Evolutionary conservation across 179 eudicot genomes (phyloP), one percentile per base, ranked within the genome.

Genomic region (Gypsophila paniculata): DNA sequence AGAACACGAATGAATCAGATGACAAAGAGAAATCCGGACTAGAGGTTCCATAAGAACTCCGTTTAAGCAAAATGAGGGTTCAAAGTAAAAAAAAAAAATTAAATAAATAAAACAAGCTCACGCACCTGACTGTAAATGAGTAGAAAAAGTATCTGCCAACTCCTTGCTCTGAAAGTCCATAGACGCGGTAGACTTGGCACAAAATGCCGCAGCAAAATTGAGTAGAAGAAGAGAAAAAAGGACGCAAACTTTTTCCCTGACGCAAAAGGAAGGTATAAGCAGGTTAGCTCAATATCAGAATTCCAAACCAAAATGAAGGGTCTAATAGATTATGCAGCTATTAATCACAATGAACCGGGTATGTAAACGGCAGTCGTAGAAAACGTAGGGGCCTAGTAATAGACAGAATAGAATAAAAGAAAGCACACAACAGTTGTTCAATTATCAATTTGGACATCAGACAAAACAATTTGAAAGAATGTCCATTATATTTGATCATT

Each of bases 211-310:
- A 19, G 78, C 83, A 68, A 84, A 75, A 62, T 74, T 80, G 61
- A 78, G 82, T 48, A 94, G 77, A n/a, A 83, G 26, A 46, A 89
- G 67, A 48, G 96, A 85, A 78, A 94, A 88, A 65, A 91, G 73
- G 52, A 82, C 85, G 68, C 92, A 86, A n/a, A 77, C 87, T 81
- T 77, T 89, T 81, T 93, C 97, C 85, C 97, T 93, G 85, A 10
- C n/a, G 59, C 32, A 59, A 52, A 18, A 51, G 26, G 38, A 72
- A 59, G 26, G 68, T 8, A 46, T 34, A 49, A 70, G 66, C 49
- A 64, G 23, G 44, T 71, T 13, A 73, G 74, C 59, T 21, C 59
- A 72, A 38, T 38, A 49, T 61, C 17, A 42, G 22, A 2, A n/a
- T 51, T 2, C 19, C 15, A 13, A 34, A 48, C 8, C 17, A 71